These are phyloP conservation scores for Ophiostoma sp. DNA, from an alignment of 2,329 filamentous ascomycete genomes.

Conservation along the genomic window DNA sequence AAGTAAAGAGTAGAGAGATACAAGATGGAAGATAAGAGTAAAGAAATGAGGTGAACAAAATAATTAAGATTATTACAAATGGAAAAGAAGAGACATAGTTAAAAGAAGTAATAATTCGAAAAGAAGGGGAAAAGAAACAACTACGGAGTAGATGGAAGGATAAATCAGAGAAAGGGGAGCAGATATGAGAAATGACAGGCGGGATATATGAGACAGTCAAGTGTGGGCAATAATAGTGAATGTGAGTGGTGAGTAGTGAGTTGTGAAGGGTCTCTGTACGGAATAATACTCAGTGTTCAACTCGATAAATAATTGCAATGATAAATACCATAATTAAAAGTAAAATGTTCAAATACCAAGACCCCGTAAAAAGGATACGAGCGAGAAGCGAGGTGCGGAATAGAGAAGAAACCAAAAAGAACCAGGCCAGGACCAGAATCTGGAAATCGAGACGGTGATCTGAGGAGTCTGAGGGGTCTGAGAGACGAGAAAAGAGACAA, in stretches of 20 bases:
- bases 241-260: not conserved
- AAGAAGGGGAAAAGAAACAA: slow-evolving; percentile 13
- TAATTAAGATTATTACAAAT: not conserved
- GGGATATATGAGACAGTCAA: slow-evolving; percentile 10
- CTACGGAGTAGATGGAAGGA: not conserved
- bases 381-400: not conserved
- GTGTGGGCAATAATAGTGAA: not conserved
- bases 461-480: not conserved
- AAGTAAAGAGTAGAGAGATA: not conserved
- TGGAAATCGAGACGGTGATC: not conserved
- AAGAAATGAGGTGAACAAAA: not conserved
- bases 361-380: not conserved
- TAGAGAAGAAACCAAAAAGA: not conserved
- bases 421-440: not conserved
- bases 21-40: not conserved
- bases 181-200: slow-evolving; percentile 15
- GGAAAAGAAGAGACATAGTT: not conserved
- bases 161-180: slow-evolving; percentile 17
- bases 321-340: not conserved
- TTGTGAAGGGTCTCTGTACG: not conserved
- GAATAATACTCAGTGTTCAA: too few relatives aligned
- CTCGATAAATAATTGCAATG: not conserved
- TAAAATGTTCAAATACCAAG: not conserved
- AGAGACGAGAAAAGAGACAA: not conserved
- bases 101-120: not conserved